phyloP scores from a whole-genome alignment of 805 yeast genomes.

The Candida caryicola region DNA sequence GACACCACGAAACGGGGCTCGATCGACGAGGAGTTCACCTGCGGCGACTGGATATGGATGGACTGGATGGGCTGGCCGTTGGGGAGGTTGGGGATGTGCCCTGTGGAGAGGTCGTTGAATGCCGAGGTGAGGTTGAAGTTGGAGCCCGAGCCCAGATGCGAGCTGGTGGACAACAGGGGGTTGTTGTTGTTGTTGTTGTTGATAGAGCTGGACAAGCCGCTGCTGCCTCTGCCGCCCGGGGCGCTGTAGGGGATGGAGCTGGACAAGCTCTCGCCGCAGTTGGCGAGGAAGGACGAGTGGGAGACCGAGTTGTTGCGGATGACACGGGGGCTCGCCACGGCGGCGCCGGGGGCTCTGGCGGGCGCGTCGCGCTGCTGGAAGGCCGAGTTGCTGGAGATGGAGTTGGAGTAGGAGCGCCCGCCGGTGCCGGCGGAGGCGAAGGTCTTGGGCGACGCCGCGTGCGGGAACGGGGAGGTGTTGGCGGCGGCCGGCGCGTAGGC shows the following conservation, averaged over 20 bases:
- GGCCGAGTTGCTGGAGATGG: constrained; percentile 12
- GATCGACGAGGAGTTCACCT: constrained; percentile 55
- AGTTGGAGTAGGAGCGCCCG: constrained; percentile 12
- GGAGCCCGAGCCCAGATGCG: constrained; percentile 6
- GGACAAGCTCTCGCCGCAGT: constrained; percentile 45
- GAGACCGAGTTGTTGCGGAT: constrained; percentile 38
- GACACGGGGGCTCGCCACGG: constrained; percentile 39
- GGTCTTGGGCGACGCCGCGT: constrained; percentile 11
- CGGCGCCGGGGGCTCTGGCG: constrained; percentile 16
- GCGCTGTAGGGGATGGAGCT: constrained; percentile 68
- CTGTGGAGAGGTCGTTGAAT: constrained; percentile 10
- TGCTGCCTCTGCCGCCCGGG: constrained; percentile 53
- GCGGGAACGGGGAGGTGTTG: constrained; percentile 6
- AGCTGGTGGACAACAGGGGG: constrained; percentile 5
- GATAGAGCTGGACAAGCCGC: constrained; percentile 31
- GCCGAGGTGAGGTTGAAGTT: constrained; percentile 3
- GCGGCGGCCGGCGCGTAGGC: not conserved
- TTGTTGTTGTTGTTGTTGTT: constrained; percentile 32
- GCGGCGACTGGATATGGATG: constrained; percentile 69
- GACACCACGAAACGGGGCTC: constrained; percentile 86
- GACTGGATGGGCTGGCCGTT: constrained; percentile 60
- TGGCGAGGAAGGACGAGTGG: constrained; percentile 37
- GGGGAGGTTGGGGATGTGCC: constrained; percentile 48
- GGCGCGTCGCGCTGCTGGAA: constrained; percentile 19
- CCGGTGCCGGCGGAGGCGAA: not conserved